Percentiles rank a stretch among this genome's conserved stretches.
Conservation (phyloP, 2,329 filamentous ascomycete species). For the Aspergillus calidoustus region DNA sequence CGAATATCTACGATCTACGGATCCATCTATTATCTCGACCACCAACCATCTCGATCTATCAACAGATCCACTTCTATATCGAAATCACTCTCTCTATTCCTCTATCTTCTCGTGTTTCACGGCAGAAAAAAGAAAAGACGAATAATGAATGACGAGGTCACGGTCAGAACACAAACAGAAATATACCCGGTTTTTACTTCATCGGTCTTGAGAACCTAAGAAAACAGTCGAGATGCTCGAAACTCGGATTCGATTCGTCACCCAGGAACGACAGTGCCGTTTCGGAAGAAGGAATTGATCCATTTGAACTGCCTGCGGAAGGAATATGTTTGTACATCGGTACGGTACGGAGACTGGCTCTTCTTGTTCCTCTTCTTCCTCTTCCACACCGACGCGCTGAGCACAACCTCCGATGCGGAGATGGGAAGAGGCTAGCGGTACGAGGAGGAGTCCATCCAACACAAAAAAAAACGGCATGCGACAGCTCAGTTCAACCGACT, state of each 20-base stretch:
- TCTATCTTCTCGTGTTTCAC: neutral
- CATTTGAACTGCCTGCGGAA: too few species aligned
- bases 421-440: too few species aligned
- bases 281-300: neutral
- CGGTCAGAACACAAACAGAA: neutral
- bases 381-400: too few species aligned
- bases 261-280: neutral
- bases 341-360: too few species aligned
- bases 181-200: neutral
- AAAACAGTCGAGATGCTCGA: too few species aligned
- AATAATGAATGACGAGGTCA: neutral
- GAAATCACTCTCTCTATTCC: neutral
- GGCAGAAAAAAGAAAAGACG: slow-evolving; percentile 22
- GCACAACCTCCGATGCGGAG: too few species aligned
- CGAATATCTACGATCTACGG: neutral
- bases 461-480: too few species aligned
- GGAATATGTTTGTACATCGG: too few species aligned
- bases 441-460: too few species aligned
- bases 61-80: neutral
- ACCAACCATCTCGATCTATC: neutral
- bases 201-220: too few species aligned
- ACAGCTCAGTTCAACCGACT: too few species aligned
- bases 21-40: neutral
- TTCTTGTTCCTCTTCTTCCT: too few species aligned
- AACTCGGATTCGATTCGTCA: neutral